Conservation (phyloP, 2,329 filamentous ascomycete species). For the Fusarium nelsonii region DNA sequence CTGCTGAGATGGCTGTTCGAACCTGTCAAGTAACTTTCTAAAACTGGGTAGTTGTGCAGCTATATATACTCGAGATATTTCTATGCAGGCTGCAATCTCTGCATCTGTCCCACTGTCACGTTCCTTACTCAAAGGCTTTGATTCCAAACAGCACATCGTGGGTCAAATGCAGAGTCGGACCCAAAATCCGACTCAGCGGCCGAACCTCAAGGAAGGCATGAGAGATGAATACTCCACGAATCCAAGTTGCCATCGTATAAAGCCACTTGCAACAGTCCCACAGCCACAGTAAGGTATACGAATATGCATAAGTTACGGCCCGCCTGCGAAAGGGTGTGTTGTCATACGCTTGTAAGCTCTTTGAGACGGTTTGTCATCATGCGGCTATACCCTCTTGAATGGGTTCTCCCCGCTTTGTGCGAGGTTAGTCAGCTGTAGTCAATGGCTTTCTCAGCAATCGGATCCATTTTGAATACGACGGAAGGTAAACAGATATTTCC, state of each 20-base stretch:
- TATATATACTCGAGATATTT: slow-evolving; percentile 24
- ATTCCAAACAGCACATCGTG: background rate
- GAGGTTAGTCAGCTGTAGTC: slow-evolving; percentile 32
- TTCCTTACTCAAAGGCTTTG: background rate
- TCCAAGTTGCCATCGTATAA: background rate
- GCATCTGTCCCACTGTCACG: background rate
- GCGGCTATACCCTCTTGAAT: slow-evolving; percentile 10
- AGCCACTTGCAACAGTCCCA: background rate
- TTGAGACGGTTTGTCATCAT: slow-evolving; percentile 32
- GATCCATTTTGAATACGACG: background rate
- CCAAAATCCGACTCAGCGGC: slow-evolving; percentile 11
- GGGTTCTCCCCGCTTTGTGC: slow-evolving; percentile 4
- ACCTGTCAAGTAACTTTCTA: background rate
- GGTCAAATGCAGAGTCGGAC: slow-evolving; percentile 20
- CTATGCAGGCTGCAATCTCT: background rate
- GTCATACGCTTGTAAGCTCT: slow-evolving; percentile 27
- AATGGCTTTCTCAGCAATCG: slow-evolving; percentile 30
- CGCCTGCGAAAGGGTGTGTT: slow-evolving; percentile 3
- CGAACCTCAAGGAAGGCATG: background rate
- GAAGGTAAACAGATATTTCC: background rate
- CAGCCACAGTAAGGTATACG: slow-evolving; percentile 6
- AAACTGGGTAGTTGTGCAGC: background rate
- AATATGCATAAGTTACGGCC: slow-evolving; percentile 19
- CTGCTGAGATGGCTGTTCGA: slow-evolving; percentile 22
- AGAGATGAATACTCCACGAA: background rate